Evolutionary conservation across 495 filamentous ascomycete species (phyloP).

Genomic region (Tuber umbilicatum): DNA sequence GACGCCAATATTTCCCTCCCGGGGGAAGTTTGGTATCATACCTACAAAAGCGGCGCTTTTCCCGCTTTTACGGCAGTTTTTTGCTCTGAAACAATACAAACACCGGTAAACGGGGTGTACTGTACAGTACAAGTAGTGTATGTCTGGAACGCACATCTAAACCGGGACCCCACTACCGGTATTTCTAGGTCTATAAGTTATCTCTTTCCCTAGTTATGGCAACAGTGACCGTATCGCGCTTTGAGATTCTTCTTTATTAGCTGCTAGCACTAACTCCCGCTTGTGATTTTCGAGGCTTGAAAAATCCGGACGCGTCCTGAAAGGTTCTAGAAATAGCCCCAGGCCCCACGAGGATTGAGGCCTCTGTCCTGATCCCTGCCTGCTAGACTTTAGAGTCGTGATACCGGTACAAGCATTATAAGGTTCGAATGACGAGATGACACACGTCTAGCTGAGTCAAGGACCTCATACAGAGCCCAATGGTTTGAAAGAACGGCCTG

Average conservation of each 20-base stretch:
- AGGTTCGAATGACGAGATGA: not conserved
- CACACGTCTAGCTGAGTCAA: not conserved
- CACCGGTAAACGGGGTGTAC: not conserved
- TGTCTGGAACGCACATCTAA: not conserved
- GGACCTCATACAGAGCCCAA: not conserved
- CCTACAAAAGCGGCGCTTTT: not conserved
- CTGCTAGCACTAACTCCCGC: too few species aligned
- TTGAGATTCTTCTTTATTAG: not conserved
- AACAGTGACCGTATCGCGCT: not conserved
- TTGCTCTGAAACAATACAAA: not conserved
- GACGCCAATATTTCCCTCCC: too few species aligned
- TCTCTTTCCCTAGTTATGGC: too few species aligned
- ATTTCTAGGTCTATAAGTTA: too few species aligned
- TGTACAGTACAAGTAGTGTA: too few species aligned
- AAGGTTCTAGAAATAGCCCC: not conserved
- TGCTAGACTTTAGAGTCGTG: not conserved
- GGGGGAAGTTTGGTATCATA: too few species aligned
- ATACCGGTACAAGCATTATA: not conserved
- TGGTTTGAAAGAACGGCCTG: not conserved
- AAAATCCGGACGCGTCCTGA: not conserved
- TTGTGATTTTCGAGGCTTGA: not conserved
- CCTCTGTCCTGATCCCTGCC: not conserved
- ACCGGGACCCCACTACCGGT: too few species aligned
- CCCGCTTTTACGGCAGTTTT: not conserved
- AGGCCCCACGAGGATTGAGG: not conserved